Evolutionary conservation across 208 protist genomes (phyloP).

Genomic region (Endotrypanum monterogeii): DNA sequence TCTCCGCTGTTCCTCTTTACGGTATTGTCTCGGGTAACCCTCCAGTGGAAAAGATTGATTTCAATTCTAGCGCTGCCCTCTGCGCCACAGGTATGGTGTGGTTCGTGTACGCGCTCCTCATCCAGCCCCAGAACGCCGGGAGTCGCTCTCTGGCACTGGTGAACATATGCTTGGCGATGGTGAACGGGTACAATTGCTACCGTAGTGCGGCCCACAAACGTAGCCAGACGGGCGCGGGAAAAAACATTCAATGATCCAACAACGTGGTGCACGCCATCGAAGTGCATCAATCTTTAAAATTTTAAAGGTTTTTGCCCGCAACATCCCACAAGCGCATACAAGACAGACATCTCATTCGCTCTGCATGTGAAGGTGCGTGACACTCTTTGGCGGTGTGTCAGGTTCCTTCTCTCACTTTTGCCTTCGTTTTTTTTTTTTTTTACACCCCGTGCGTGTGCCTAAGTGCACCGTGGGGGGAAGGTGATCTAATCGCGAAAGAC

Average conservation of each 20-base stretch:
- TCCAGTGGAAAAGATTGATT: constrained; percentile 86
- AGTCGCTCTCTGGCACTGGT: constrained; percentile 82
- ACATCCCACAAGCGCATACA: neutral
- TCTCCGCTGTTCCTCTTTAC: constrained; percentile 87
- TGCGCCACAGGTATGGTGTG: constrained; percentile 78
- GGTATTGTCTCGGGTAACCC: constrained; percentile 80
- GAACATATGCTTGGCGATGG: constrained; percentile 79
- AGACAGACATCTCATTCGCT: neutral
- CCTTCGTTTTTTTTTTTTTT: neutral
- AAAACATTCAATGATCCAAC: constrained; percentile 21
- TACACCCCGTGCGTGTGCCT: too few species aligned
- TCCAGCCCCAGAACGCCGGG: constrained; percentile 89
- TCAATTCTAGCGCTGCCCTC: constrained; percentile 87
- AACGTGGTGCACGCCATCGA: neutral
- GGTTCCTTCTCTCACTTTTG: neutral
- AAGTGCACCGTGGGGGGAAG: too few species aligned
- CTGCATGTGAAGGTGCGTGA: neutral
- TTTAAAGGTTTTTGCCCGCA: neutral
- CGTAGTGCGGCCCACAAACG: constrained; percentile 57
- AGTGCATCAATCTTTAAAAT: neutral
- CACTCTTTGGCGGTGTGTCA: neutral
- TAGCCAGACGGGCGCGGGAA: constrained; percentile 14
- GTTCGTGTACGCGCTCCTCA: constrained; percentile 88
- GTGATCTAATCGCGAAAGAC: neutral
- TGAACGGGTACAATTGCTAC: constrained; percentile 90